phyloP scores from a whole-genome alignment of 139 green algal species.

The Yamagishiella unicocca region DNA sequence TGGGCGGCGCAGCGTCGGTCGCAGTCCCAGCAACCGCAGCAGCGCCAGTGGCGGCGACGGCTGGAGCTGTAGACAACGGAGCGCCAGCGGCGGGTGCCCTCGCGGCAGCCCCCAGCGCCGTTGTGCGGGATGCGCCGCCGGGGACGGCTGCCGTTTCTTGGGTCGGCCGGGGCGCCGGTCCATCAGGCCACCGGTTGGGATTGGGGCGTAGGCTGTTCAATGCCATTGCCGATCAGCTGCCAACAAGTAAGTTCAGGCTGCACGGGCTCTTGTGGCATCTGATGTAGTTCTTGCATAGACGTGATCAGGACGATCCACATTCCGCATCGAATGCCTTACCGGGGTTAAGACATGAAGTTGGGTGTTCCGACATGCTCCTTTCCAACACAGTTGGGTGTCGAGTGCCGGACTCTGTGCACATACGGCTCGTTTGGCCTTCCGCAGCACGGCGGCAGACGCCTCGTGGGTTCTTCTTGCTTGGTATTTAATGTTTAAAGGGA shows the following conservation, averaged over 20 bases:
- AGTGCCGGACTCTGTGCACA: neutral
- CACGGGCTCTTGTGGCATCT: too few relatives aligned
- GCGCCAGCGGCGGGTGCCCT: neutral
- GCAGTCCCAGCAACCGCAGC: too few relatives aligned
- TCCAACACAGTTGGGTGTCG: neutral
- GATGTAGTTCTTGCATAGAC: too few relatives aligned
- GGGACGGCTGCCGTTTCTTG: neutral
- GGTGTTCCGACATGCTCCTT: neutral
- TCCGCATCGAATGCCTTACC: too few relatives aligned
- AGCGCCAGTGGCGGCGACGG: neutral
- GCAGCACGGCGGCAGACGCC: too few relatives aligned
- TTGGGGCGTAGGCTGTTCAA: slow-evolving; percentile 17
- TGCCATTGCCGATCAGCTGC: slow-evolving; percentile 26
- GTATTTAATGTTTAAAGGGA: too few relatives aligned
- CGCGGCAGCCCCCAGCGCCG: neutral
- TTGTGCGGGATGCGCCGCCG: neutral
- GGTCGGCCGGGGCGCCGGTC: neutral
- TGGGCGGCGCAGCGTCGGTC: too few relatives aligned
- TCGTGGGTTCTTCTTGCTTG: too few relatives aligned
- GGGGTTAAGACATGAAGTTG: too few relatives aligned
- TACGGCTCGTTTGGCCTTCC: too few relatives aligned
- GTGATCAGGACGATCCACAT: too few relatives aligned
- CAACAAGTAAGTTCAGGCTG: neutral
- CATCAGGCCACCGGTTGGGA: neutral
- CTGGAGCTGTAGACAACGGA: neutral